Evolutionary conservation across 129 eudicot species (phyloP).

Genomic region (Saposhnikovia divaricata): DNA sequence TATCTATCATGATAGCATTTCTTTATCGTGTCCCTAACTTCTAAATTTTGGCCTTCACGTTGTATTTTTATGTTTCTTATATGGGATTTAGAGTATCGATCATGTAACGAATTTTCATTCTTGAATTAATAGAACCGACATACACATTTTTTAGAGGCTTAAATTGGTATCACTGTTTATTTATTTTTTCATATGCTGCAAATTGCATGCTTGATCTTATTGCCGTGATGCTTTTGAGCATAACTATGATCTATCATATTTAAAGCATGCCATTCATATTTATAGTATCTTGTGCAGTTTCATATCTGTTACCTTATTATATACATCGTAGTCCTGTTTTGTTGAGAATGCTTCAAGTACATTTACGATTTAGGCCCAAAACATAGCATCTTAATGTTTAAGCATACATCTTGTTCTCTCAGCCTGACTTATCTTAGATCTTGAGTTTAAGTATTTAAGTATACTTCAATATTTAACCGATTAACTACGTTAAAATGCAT

Average conservation of each 20-base stretch:
- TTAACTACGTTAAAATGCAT: no score
- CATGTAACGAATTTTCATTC: slow-evolving; percentile 16
- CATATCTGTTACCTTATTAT: neutral
- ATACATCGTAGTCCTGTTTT: neutral
- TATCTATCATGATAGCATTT: slow-evolving; percentile 58
- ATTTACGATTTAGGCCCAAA: neutral
- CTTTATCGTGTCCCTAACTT: slow-evolving; percentile 13
- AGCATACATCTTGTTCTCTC: neutral
- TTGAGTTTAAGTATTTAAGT: neutral
- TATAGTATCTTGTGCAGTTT: neutral
- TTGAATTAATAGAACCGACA: slow-evolving; percentile 2
- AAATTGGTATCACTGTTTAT: neutral
- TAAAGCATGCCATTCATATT: neutral
- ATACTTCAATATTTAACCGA: no score
- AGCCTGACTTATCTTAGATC: neutral
- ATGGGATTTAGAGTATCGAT: slow-evolving; percentile 18
- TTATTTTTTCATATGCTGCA: neutral
- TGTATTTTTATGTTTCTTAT: slow-evolving; percentile 14
- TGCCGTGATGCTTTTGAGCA: neutral
- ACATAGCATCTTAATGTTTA: neutral
- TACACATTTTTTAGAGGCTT: neutral
- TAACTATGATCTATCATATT: neutral
- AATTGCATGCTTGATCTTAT: neutral
- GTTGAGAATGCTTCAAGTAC: neutral
- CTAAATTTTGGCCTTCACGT: neutral